Evolutionary conservation across 176 grass and related monocot species (phyloP), one percentile per base, ranked within the genome.

Genomic region (Lolium rigidum): DNA sequence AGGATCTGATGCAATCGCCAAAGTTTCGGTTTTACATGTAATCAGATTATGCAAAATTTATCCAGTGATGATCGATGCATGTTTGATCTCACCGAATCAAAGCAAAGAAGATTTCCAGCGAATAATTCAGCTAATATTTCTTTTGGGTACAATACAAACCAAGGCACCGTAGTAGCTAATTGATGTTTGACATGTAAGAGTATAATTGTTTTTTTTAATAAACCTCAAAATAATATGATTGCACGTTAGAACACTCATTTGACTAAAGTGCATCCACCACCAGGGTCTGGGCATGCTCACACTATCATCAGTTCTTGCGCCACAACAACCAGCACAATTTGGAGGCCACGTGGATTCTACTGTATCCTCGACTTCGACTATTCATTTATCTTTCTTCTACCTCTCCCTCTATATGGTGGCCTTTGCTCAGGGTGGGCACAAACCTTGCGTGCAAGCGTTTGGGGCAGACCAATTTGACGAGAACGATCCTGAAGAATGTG

Each of bases 391-490:
- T 28, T 81, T 77, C 9, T 89, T 94, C 83, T 94, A 86, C 82
- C 0, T 84, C 13, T 94, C 86, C 56, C 75, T 91, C 5, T 91
- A 91, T 24, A n/a, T 89, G 15, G 67, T 94, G 46, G 86, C 84
- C 1, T 78, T 84, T 58, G 92, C 92, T 66, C 76, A 91, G 60
- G 92, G 84, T 10, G 86, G 89, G 11, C 87, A 94, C 68, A 94
- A 92, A 49, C 92, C 89, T 8, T 94, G 87, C 38, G 74, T 79
- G 8, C 89, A 94, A 67, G 89, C 92, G 70, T 94, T 94, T 78
- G 89, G 92, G 6, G 92, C 89, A 17, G 92, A 94, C 21, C 92
- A 92, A 73, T 92, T 94, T 60, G 89, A 86, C 28, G 80, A 87
- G 38, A 87, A 85, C 12, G 80, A 94, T n/a, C 83, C 86, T 44